Base-by-base conservation (phyloP, 148 eudicot genomes). In the Silene conica region DNA sequence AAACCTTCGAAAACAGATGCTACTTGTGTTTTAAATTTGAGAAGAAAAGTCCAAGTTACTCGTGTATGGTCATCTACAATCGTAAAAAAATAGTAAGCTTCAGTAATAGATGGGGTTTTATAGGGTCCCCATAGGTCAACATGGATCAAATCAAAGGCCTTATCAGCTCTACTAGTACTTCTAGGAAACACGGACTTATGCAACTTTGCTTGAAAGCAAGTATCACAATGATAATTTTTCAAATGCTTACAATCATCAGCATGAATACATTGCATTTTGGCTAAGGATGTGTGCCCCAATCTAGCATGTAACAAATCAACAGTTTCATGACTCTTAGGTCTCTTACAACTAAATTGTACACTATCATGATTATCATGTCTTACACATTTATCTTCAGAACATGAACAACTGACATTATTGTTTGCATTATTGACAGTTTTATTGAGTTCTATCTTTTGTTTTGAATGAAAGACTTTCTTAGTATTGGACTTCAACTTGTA, bases 61-160 rank as follows among this genome's bases (percentile, higher is more conserved):
- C 67, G 10, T 7, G 18, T 1, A 26, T 10, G 10, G 13, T 63
- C 67, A 63, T 63, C 67, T 0, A 63, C 13, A 26, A 63, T 63
- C 0, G 67, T 63, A 0, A 63, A 13, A 18, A 63, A 63, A 26
- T 25, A 63, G 8, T 28, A 20, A 0, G 67, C 38, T 5, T 45
- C 45, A 25, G 41, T 72, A 72, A 0, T 31, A 31, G 3, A 31
- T 0, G 34, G 4, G 4, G 34, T 31, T 5, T 31, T 31, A 31
- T 31, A 31, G 4, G 74, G 54, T 2, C 74, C 74, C 74, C 66
- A 72, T 0, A 72, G 11, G 4, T 72, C 74, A 11, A 58, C 23
- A 21, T 72, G 74, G 0, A 58, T 21, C 34, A 72, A 38, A 2
- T 58, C 74, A 72, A 72, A 72, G 0, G 2, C 23, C 0, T 9